Evolutionary conservation across 208 protist genomes (phyloP).

Genomic region (Leishmania lainsoni): DNA sequence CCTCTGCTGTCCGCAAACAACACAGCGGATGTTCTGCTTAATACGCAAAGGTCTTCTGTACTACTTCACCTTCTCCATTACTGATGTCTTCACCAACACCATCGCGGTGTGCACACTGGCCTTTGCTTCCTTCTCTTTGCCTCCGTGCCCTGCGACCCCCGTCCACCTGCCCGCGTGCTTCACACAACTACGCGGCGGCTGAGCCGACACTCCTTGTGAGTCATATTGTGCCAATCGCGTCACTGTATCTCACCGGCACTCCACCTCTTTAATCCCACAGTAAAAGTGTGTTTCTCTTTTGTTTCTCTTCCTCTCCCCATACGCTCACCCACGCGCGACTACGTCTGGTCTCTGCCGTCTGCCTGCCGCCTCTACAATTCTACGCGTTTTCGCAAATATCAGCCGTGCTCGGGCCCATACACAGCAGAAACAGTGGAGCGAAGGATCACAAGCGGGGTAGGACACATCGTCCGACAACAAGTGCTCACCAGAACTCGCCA

Average conservation of each 20-base stretch:
- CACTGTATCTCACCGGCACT: neutral
- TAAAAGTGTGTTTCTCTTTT: neutral
- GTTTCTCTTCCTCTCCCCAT: neutral
- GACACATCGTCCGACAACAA: neutral
- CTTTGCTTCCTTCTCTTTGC: neutral
- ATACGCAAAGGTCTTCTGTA: neutral
- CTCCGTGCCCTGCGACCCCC: neutral
- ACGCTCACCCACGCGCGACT: neutral
- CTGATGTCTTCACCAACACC: neutral
- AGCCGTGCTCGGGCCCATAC: no score
- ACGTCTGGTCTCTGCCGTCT: neutral
- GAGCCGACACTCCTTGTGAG: neutral
- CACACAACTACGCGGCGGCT: neutral
- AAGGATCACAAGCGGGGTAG: neutral
- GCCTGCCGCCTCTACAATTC: no score
- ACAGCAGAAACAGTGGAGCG: neutral
- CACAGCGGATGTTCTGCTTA: neutral
- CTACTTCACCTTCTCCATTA: neutral
- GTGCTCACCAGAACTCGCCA: neutral
- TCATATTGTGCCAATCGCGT: neutral
- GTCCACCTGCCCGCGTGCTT: neutral
- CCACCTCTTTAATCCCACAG: neutral
- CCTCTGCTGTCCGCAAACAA: neutral
- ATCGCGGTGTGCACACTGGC: neutral
- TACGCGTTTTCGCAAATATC: no score